Base-by-base conservation (phyloP, 2,329 filamentous ascomycete genomes). In the Escovopsis sp. region DNA sequence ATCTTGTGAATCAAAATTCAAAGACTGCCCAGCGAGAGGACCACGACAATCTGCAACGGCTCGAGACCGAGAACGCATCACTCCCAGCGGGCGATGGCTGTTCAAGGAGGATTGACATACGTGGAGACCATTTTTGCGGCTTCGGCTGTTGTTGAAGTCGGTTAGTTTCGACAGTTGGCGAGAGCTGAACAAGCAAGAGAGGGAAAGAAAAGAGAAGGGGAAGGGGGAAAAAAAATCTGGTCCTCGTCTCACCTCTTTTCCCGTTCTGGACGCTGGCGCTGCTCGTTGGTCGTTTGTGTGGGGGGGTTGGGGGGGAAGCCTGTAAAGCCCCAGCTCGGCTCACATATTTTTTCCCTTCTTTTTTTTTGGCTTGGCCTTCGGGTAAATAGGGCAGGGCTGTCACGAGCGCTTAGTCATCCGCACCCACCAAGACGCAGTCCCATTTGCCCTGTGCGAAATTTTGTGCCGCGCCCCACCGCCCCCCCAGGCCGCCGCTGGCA, bases 21-120 rank as follows among this genome's bases (percentile, higher is more conserved):
- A 30, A 30, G 53, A 51, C 55, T 61, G 63, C 73, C 80, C 79
- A 86, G 82, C 79, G 77, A 85, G 78, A 82, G 79, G 79, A 85
- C 82, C 73, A 76, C 77, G 75, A 84, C 81, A 85, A 85, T 82
- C 79, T 77, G 67, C 69, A 66, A 68, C 61, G 36, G 59, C 53
- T 68, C 66, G 70, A 67, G 62, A 69, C 69, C 69, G 66, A 70
- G 28, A 30, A 30, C 28, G 28, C 28, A 4, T 30, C 28, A 48
- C 51, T 51, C 53, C 58, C 54, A 55, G 58, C 47, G 51, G 49
- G 45, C 60, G 57, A 49, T 56, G 51, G 53, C 51, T 23, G 50
- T 53, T 63, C 55, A 60, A 53, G 60, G 57, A 62, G 58, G 56
- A 59, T 54, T 55, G 59, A 61, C 67, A 64, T 71, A 81, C 79